These are phyloP conservation scores for Zasmidium angulare DNA, from an alignment of 2,329 filamentous ascomycete genomes.

Conservation along the genomic window DNA sequence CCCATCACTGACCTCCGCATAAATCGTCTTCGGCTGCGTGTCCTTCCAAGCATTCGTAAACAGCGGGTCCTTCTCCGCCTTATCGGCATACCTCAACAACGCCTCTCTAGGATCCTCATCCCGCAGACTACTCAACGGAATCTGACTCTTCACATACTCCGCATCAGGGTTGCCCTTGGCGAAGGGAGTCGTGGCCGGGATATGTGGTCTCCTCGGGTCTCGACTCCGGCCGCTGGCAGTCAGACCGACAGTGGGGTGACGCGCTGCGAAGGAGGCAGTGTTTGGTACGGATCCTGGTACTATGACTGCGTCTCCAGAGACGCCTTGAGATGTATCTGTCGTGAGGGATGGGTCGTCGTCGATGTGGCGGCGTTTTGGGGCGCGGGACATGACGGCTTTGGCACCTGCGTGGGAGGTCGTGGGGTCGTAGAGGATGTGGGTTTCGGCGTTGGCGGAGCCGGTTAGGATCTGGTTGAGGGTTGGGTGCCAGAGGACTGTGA, in stretches of 20 bases:
- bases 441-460: conserved; percentile 86
- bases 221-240: conserved; percentile 74
- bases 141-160: conserved; percentile 81
- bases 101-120: conserved; percentile 96
- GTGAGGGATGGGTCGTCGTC: conserved; percentile 89
- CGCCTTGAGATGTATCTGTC: conserved; percentile 75
- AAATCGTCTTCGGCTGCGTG: conserved; percentile 90
- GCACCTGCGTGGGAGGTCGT: conserved; percentile 78
- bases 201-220: conserved; percentile 81
- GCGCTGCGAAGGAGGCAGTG: conserved; percentile 52
- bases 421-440: conserved; percentile 87
- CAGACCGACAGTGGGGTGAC: conserved; percentile 69
- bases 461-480: conserved; percentile 96
- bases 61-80: conserved; percentile 86
- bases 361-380: conserved; percentile 90
- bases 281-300: conserved; percentile 47
- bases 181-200: conserved; percentile 84
- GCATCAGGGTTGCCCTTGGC: conserved; percentile 87
- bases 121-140: conserved; percentile 86
- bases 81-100: conserved; percentile 88
- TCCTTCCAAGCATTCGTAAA: conserved; percentile 93
- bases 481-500: conserved; percentile 86
- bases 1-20: conserved; percentile 83
- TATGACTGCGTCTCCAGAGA: conserved; percentile 81
- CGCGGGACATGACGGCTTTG: conserved; percentile 84